These are phyloP conservation scores for Tulasnella sp. DNA, from an alignment of 768 basidiomycete species.

Conservation along the genomic window DNA sequence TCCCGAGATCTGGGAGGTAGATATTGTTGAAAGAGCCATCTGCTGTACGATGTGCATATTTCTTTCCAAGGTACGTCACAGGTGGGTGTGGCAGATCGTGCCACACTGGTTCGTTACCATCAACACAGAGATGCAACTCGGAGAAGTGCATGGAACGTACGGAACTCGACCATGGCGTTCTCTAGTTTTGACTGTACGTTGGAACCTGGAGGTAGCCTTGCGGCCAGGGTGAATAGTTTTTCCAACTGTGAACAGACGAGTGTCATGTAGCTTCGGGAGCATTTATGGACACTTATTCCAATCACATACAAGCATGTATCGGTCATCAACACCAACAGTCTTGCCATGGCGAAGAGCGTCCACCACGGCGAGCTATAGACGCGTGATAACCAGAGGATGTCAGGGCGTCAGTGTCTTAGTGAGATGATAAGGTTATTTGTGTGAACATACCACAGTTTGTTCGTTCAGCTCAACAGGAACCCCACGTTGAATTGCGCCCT, in stretches of 20 bases:
- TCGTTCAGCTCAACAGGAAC: conserved; percentile 11
- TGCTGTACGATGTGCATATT: conserved; percentile 37
- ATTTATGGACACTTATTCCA: too few relatives aligned
- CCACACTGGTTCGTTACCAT: conserved; percentile 40
- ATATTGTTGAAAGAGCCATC: conserved; percentile 75
- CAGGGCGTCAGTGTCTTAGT: background rate
- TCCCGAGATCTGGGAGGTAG: conserved; percentile 57
- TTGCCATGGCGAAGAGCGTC: conserved; percentile 38
- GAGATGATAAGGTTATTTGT: background rate
- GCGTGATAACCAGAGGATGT: background rate
- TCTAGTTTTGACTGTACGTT: conserved; percentile 33
- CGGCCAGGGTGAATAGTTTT: conserved; percentile 47
- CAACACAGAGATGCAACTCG: conserved; percentile 9
- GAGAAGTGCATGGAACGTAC: conserved; percentile 35
- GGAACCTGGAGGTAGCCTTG: conserved; percentile 33
- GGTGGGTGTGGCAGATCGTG: conserved; percentile 74
- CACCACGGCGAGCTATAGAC: conserved; percentile 14
- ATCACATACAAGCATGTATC: conserved; percentile 40
- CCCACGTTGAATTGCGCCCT: background rate
- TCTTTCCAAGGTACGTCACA: conserved; percentile 34
- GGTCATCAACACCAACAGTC: conserved; percentile 43
- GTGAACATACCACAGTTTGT: background rate
- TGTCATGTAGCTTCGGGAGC: too few relatives aligned
- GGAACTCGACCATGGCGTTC: conserved; percentile 39
- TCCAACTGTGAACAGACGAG: conserved; percentile 45